These are phyloP conservation scores for Spiromastix sp. DNA, from an alignment of 2,329 filamentous ascomycete species.

Conservation along the genomic window DNA sequence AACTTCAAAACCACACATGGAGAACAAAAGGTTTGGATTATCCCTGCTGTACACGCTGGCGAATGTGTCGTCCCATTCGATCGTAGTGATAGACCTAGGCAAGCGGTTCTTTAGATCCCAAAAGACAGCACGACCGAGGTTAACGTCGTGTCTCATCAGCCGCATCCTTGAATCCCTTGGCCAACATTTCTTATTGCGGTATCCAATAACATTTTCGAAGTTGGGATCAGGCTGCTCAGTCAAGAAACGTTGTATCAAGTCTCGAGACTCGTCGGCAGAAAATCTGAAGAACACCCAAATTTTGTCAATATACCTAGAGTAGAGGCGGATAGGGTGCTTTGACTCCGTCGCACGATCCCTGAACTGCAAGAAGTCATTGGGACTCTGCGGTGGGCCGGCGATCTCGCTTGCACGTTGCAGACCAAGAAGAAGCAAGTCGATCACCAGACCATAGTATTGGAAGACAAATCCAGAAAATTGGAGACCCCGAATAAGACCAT, in stretches of 20 bases:
- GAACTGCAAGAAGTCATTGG: conserved; percentile 97
- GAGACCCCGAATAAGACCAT: conserved; percentile 93
- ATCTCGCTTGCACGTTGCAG: conserved; percentile 96
- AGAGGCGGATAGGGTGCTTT: conserved; percentile 90
- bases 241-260: conserved; percentile 92
- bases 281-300: conserved; percentile 98
- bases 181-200: conserved; percentile 99
- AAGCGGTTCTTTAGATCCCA: conserved; percentile 98
- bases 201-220: conserved; percentile 98
- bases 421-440: conserved; percentile 84
- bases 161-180: conserved; percentile 96
- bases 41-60: conserved; percentile 96
- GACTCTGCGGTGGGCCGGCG: conserved; percentile 82
- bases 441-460: conserved; percentile 93
- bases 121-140: conserved; percentile 92
- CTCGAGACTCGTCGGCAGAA: conserved; percentile 82
- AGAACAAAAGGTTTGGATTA: conserved; percentile 93
- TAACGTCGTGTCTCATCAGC: conserved; percentile 96
- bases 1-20: conserved; percentile 97
- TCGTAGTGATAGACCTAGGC: conserved; percentile 87
- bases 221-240: conserved; percentile 98
- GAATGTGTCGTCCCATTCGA: conserved; percentile 99
- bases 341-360: conserved; percentile 85
- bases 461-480: conserved; percentile 99
- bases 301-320: conserved; percentile 94